Evolutionary conservation across 768 basidiomycete genomes (phyloP).

Genomic region (Leccinum rimulosum): DNA sequence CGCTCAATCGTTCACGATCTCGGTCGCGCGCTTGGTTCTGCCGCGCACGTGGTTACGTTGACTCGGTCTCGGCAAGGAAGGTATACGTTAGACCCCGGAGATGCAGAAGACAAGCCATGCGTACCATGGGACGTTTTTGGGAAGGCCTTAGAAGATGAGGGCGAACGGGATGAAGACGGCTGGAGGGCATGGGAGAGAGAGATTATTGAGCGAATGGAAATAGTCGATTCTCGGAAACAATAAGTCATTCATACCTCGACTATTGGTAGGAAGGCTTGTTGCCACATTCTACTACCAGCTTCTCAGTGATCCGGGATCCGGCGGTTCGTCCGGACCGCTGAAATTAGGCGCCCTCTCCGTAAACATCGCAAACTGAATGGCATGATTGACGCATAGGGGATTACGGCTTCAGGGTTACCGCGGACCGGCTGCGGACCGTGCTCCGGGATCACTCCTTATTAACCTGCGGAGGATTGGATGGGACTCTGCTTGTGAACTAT

Average conservation of each 20-base stretch:
- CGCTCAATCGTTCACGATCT: conserved; percentile 95
- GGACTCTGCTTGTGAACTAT: neutral
- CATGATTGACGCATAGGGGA: neutral
- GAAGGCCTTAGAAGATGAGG: conserved; percentile 49
- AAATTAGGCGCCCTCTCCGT: neutral
- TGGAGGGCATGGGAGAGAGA: conserved; percentile 81
- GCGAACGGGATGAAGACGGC: conserved; percentile 63
- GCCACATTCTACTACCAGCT: neutral
- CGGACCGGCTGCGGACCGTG: conserved; percentile 18
- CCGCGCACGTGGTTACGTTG: conserved; percentile 91
- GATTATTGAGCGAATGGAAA: conserved; percentile 64
- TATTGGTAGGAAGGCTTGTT: neutral
- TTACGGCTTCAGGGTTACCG: neutral
- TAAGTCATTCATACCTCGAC: conserved; percentile 1
- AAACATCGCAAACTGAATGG: neutral
- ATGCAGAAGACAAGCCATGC: conserved; percentile 57
- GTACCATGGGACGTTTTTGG: conserved; percentile 75
- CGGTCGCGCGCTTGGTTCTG: conserved; percentile 76
- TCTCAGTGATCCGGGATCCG: neutral
- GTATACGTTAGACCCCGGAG: conserved; percentile 54
- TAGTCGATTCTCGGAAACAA: conserved; percentile 40
- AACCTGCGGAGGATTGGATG: neutral
- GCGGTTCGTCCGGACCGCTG: neutral
- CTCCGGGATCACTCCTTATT: conserved; percentile 5
- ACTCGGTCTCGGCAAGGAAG: conserved; percentile 87